Evolutionary conservation across 139 green algal genomes (phyloP), one percentile per base, ranked within the genome.

Genomic region (Chlamydomonas schloesseri): DNA sequence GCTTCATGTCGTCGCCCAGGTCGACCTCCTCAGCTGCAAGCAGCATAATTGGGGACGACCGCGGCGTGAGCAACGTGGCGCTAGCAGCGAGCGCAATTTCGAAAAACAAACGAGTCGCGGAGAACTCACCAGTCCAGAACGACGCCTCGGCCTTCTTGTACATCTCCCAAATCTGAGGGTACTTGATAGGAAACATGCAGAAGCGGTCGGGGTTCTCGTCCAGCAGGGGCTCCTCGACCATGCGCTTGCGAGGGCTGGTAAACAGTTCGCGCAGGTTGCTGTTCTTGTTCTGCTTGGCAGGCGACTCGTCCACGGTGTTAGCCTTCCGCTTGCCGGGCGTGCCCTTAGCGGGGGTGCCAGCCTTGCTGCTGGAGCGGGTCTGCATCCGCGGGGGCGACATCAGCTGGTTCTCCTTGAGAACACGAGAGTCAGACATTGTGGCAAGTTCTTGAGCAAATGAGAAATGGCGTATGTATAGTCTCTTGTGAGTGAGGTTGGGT

Each of bases 111-210:
- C 55, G 18, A 62, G 55, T 24, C 2, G 20, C 55, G 13, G 20
- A 8, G 0, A 11, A 0, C 91, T 86, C 23, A 79, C 81, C 81
- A 11, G 97, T 98, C 96, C 97, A 99, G 82, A 99, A 99, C 91
- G 89, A 96, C 18, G 97, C 97, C 81, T 98, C 94, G 20, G 96
- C 95, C 90, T 99, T 97, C 92, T 99, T 99, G 96, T 99, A 99
- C 90, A 99, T 97, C 85, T 95, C 90, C 95, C 96, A 99, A 31
- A 99, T 90, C 42, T 90, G 82, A 13, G 73, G 57, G 82, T 94
- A 90, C 42, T 96, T 95, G 87, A 99, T 97, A 5, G 97, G 97
- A 82, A 99, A 99, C 90, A 98, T 97, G 88, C 93, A 95, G 89
- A 98, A 98, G n/a, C 97, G 92, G 81, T 98, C 96, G n/a, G 91